phyloP scores from a whole-genome alignment of 495 filamentous ascomycete species.

The Lasiosphaeris hirsuta region DNA sequence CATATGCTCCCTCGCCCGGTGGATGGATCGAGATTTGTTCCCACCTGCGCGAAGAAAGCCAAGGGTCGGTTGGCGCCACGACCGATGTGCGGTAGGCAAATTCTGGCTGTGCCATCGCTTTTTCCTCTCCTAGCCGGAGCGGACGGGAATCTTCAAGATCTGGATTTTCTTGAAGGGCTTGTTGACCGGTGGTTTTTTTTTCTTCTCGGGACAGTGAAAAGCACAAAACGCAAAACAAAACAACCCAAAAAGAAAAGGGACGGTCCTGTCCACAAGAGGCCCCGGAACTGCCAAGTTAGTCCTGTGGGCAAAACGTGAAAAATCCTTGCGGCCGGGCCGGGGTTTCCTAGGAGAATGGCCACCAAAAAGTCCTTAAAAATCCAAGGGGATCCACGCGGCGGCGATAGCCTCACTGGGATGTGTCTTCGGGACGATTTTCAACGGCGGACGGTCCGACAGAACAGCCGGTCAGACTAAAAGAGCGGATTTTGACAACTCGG shows the following conservation, averaged over 20 bases:
- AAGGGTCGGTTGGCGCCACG: slow-evolving; percentile 42
- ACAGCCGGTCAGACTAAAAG: slow-evolving; percentile 15
- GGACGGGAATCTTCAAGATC: slow-evolving; percentile 10
- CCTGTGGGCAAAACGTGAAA: slow-evolving; percentile 25
- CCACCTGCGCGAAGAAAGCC: slow-evolving; percentile 48
- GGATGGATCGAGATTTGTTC: slow-evolving; percentile 31
- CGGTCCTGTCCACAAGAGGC: slow-evolving; percentile 9
- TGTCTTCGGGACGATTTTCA: slow-evolving; percentile 22
- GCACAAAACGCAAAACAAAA: slow-evolving; percentile 23
- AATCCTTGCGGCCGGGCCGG: slow-evolving; percentile 32
- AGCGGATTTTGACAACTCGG: slow-evolving; percentile 20
- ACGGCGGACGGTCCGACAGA: slow-evolving; percentile 18
- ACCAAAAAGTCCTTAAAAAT: slow-evolving; percentile 27
- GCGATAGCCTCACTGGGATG: slow-evolving; percentile 32
- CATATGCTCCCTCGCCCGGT: slow-evolving; percentile 17
- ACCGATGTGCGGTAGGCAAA: slow-evolving; percentile 39
- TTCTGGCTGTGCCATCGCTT: slow-evolving; percentile 42
- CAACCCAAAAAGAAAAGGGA: slow-evolving; percentile 16
- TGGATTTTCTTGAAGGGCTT: slow-evolving; percentile 8
- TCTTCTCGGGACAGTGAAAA: slow-evolving; percentile 18
- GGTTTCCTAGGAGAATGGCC: slow-evolving; percentile 28
- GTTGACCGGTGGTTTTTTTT: slow-evolving; percentile 11
- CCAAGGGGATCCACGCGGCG: slow-evolving; percentile 32
- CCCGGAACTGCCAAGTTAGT: slow-evolving; percentile 9
- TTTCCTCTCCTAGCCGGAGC: slow-evolving; percentile 11